phyloP scores from a whole-genome alignment of 495 filamentous ascomycete species.

The Chaetomium tenue region DNA sequence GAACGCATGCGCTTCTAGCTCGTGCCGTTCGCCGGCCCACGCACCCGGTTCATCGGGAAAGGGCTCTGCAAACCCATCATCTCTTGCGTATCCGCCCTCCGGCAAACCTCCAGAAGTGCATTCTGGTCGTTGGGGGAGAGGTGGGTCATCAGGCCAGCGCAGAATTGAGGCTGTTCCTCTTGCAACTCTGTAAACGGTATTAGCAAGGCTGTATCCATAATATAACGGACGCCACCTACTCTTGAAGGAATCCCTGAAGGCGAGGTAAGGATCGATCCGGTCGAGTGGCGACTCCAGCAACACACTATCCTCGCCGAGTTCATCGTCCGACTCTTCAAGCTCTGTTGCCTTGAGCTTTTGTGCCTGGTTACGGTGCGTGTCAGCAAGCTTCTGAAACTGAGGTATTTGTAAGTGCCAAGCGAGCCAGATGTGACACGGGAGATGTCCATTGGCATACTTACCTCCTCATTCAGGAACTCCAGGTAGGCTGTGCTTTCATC shows the following conservation, averaged over 20 bases:
- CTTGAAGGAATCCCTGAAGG: constrained; percentile 77
- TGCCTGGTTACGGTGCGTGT: constrained; percentile 53
- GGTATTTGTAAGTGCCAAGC: constrained; percentile 20
- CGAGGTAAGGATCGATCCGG: constrained; percentile 85
- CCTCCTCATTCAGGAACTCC: constrained; percentile 91
- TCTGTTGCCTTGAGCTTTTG: constrained; percentile 72
- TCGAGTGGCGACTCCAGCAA: constrained; percentile 92
- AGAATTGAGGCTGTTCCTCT: constrained; percentile 86
- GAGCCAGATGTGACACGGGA: background rate
- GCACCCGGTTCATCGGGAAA: constrained; percentile 24
- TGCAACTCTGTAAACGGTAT: constrained; percentile 65
- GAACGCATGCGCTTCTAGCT: constrained; percentile 28
- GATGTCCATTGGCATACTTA: constrained; percentile 33
- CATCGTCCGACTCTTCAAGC: constrained; percentile 68
- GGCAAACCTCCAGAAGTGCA: constrained; percentile 73
- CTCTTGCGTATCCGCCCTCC: constrained; percentile 65
- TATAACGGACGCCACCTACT: constrained; percentile 57
- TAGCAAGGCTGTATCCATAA: background rate
- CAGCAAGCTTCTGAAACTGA: constrained; percentile 33
- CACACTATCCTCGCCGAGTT: constrained; percentile 87
- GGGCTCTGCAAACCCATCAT: constrained; percentile 36
- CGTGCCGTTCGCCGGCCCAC: constrained; percentile 28
- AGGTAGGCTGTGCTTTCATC: constrained; percentile 94
- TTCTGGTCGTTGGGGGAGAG: constrained; percentile 78
- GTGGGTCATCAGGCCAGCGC: constrained; percentile 72